Evolutionary conservation across 108 stramenopile genomes (phyloP).

Genomic region (Cyclotella sp.): DNA sequence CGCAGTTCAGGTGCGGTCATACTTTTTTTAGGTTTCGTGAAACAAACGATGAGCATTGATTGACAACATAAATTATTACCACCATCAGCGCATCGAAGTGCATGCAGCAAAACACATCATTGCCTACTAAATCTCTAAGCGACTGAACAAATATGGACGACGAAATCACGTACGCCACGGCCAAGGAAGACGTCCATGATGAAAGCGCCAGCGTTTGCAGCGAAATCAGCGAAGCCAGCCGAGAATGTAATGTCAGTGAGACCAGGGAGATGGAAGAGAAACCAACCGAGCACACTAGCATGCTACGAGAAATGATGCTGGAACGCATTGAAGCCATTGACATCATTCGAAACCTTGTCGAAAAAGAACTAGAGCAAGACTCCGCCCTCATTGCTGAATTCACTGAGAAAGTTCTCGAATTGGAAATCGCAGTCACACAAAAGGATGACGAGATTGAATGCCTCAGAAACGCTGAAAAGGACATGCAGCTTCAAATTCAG

Average conservation of each 20-base stretch:
- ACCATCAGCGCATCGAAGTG: no score
- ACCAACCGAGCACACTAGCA: not conserved
- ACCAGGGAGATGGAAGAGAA: not conserved
- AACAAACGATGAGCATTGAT: no score
- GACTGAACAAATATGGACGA: no score
- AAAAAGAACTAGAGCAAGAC: conserved; percentile 21
- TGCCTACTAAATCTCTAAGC: no score
- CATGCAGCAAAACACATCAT: no score
- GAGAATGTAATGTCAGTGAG: not conserved
- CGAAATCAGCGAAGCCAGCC: not conserved
- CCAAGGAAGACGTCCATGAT: no score
- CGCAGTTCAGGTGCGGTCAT: no score
- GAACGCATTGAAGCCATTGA: conserved; percentile 18
- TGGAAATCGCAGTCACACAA: not conserved
- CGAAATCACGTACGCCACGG: no score
- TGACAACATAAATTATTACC: no score
- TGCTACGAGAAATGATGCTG: conserved; percentile 17
- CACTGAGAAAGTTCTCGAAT: conserved; percentile 8
- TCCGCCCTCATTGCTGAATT: conserved; percentile 22
- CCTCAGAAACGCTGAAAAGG: not conserved
- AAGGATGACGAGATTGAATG: conserved; percentile 6
- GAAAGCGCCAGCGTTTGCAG: no score
- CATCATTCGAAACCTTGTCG: conserved; percentile 8
- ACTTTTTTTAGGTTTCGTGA: no score
- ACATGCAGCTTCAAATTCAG: not conserved